phyloP scores from a whole-genome alignment of 2,329 filamentous ascomycete species.

The Phialocephala subalpina region DNA sequence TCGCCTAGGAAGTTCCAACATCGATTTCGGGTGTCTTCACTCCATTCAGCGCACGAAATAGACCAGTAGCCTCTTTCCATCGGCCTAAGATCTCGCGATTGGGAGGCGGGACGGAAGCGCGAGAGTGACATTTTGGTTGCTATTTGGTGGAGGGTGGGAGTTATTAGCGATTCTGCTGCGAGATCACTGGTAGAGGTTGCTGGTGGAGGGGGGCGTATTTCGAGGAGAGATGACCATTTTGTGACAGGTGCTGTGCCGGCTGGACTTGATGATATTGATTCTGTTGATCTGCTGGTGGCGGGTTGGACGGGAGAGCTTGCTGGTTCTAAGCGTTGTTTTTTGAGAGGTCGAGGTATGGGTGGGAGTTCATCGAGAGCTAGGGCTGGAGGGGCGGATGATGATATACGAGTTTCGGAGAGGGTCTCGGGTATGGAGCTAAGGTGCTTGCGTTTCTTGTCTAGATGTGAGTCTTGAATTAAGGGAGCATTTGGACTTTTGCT shows the following conservation, averaged over 20 bases:
- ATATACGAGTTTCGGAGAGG: conserved; percentile 11
- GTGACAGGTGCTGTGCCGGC: neutral
- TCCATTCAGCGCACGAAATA: conserved; percentile 66
- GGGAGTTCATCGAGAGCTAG: conserved; percentile 2
- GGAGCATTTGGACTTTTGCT: conserved; percentile 2
- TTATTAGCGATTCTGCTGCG: conserved; percentile 61
- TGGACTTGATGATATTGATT: neutral
- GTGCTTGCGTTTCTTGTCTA: conserved; percentile 28
- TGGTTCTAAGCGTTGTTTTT: conserved; percentile 18
- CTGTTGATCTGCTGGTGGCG: neutral
- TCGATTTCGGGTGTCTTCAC: conserved; percentile 52
- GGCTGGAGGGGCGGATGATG: conserved; percentile 23
- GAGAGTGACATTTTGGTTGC: conserved; percentile 55
- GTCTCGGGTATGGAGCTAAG: conserved; percentile 18
- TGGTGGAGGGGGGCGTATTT: conserved; percentile 64
- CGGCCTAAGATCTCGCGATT: conserved; percentile 56
- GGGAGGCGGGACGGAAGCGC: conserved; percentile 57
- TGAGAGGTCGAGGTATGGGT: neutral
- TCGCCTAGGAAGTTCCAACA: conserved; percentile 71
- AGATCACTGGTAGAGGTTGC: conserved; percentile 54
- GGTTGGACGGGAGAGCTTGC: neutral
- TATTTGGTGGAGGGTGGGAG: conserved; percentile 61
- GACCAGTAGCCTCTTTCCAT: conserved; percentile 84
- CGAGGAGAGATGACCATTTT: conserved; percentile 41
- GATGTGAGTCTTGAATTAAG: conserved; percentile 21